These are phyloP conservation scores for Penicillium paradoxum DNA, from an alignment of 495 filamentous ascomycete genomes.

Conservation along the genomic window DNA sequence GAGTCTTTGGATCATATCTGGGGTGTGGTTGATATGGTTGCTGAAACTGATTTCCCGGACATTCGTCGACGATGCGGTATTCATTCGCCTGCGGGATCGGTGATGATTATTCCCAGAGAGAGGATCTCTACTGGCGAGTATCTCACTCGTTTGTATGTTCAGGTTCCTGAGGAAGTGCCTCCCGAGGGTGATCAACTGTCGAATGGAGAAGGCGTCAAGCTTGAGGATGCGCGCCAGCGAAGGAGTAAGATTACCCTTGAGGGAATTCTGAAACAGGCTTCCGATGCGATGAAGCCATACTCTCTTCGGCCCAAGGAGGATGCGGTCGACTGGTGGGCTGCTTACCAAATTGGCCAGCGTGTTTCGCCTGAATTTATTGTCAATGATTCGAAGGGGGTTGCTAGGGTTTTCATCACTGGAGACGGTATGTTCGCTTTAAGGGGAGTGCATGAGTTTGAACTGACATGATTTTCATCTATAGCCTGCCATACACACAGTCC, in stretches of 20 bases:
- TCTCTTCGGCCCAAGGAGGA: conserved; percentile 23
- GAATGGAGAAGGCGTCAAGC: conserved; percentile 3
- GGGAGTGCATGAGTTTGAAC: not conserved
- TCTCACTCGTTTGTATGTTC: conserved; percentile 57
- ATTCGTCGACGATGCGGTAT: conserved; percentile 28
- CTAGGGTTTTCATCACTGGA: conserved; percentile 54
- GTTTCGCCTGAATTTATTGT: conserved; percentile 38
- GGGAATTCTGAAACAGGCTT: conserved; percentile 26
- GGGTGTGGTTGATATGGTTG: conserved; percentile 36
- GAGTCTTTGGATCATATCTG: conserved; percentile 32
- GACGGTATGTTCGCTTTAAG: conserved; percentile 40
- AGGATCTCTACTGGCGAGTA: conserved; percentile 37
- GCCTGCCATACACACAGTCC: conserved; percentile 59
- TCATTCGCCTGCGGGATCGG: conserved; percentile 22
- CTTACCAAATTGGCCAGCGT: conserved; percentile 38
- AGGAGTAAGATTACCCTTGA: conserved; percentile 27
- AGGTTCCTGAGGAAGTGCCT: conserved; percentile 18
- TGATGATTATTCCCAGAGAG: conserved; percentile 34
- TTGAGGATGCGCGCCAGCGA: conserved; percentile 17
- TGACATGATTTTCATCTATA: not conserved
- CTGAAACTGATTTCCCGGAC: conserved; percentile 38
- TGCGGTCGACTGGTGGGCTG: conserved; percentile 21
- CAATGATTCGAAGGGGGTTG: conserved; percentile 30
- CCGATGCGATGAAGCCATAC: conserved; percentile 32
- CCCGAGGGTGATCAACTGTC: not conserved